Evolutionary conservation across 2,329 filamentous ascomycete genomes (phyloP).

Genomic region (Onygenales sp.): DNA sequence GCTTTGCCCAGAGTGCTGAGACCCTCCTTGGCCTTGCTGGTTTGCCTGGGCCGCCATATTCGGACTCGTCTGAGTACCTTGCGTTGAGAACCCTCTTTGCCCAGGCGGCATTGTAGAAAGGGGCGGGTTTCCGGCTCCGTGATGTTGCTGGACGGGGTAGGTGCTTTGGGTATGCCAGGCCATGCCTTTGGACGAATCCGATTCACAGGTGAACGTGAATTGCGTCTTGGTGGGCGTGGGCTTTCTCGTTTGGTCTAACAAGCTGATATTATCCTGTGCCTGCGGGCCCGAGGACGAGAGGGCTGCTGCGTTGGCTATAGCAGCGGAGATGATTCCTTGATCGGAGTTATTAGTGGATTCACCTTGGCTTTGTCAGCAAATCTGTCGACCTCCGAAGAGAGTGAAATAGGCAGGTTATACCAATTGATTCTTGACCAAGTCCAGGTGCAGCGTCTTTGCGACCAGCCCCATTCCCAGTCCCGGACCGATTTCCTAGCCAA

Average conservation of each 20-base stretch:
- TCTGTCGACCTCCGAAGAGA: conserved; percentile 6
- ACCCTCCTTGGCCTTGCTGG: conserved; percentile 23
- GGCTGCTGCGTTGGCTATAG: conserved; percentile 80
- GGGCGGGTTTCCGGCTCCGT: conserved; percentile 24
- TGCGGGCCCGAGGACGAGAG: conserved; percentile 47
- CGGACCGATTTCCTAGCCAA: conserved; percentile 42
- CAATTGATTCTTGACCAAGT: conserved; percentile 25
- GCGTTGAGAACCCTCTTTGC: conserved; percentile 38
- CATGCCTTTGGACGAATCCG: conserved; percentile 71
- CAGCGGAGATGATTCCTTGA: conserved; percentile 82
- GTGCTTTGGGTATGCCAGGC: conserved; percentile 58
- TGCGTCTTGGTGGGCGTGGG: conserved; percentile 66
- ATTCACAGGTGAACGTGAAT: conserved; percentile 94
- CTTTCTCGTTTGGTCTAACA: conserved; percentile 60
- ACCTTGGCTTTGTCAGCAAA: conserved; percentile 13
- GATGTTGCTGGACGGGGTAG: conserved; percentile 29
- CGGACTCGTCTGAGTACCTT: conserved; percentile 48
- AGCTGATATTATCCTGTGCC: conserved; percentile 69
- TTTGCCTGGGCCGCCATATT: conserved; percentile 31
- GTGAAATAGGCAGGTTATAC: conserved; percentile 8
- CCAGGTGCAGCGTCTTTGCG: conserved; percentile 39
- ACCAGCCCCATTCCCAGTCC: conserved; percentile 27
- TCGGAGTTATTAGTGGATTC: conserved; percentile 34
- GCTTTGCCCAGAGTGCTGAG: conserved; percentile 29
- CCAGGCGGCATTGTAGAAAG: conserved; percentile 24